Conservation (phyloP, 306 rosid genomes). For the Chamaecrista fasciculata region DNA sequence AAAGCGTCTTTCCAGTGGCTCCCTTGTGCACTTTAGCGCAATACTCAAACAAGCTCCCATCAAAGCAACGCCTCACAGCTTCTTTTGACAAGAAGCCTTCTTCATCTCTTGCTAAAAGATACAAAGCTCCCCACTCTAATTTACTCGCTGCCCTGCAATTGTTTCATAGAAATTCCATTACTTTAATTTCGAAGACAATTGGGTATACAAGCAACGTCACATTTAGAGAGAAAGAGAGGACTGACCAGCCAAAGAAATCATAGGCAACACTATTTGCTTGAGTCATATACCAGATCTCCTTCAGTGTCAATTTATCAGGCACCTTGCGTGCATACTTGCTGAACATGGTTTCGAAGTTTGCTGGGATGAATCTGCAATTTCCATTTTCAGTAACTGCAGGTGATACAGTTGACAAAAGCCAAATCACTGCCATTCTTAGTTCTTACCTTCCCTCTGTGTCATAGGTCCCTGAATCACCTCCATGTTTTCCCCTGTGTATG, state of each 20-base stretch:
- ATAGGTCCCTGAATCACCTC: slow-evolving; percentile 63
- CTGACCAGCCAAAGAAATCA: slow-evolving; percentile 73
- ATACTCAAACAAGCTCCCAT: slow-evolving; percentile 75
- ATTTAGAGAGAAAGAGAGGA: slow-evolving; percentile 3
- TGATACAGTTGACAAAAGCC: background rate
- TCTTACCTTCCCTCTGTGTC: slow-evolving; percentile 82
- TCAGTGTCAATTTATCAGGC: slow-evolving; percentile 56
- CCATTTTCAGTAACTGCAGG: background rate
- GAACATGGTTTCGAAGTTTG: slow-evolving; percentile 67
- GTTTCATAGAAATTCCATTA: background rate
- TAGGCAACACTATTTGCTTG: slow-evolving; percentile 58
- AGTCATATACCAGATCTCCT: slow-evolving; percentile 79
- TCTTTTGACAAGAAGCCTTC: slow-evolving; percentile 67
- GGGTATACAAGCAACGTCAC: background rate
- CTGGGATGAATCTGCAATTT: slow-evolving; percentile 58
- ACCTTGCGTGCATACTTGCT: slow-evolving; percentile 63
- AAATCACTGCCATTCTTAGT: background rate
- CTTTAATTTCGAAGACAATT: background rate
- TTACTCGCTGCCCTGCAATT: slow-evolving; percentile 58
- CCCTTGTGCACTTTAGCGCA: slow-evolving; percentile 59
- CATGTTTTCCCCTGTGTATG: slow-evolving; percentile 72
- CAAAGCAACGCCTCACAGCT: slow-evolving; percentile 80
- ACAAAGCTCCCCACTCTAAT: slow-evolving; percentile 69
- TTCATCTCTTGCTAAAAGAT: slow-evolving; percentile 63
- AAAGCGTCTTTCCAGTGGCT: slow-evolving; percentile 41